Percentiles rank a stretch among this genome's conserved stretches.
phyloP scores from a whole-genome alignment of 768 basidiomycete genomes.

The Russula emetica region DNA sequence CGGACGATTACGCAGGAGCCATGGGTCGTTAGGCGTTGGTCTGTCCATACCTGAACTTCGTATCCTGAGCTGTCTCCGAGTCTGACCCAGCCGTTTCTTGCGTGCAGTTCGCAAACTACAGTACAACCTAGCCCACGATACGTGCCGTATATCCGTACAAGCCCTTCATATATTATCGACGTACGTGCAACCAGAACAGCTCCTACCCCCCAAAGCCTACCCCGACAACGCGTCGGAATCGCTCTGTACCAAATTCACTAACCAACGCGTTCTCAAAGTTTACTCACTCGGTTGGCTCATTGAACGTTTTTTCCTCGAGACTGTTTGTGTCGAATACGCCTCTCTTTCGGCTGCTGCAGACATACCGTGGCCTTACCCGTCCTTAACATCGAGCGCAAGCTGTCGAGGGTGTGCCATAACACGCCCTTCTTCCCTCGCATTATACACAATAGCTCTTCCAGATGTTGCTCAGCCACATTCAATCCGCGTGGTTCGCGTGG shows the following conservation, averaged over 20 bases:
- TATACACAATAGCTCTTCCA: conserved; percentile 32
- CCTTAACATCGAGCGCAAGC: conserved; percentile 38
- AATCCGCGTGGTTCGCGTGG: conserved; percentile 64
- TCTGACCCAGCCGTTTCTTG: conserved; percentile 1
- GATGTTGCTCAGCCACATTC: conserved; percentile 56
- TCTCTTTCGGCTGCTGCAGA: conserved; percentile 41
- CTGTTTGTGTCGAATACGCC: conserved; percentile 50
- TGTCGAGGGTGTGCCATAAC: conserved; percentile 36
- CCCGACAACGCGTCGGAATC: no score
- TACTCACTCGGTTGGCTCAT: conserved; percentile 60
- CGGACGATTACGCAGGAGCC: conserved; percentile 91
- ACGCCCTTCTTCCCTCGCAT: background rate
- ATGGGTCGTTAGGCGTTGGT: conserved; percentile 85
- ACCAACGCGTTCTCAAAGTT: conserved; percentile 12
- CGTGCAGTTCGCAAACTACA: conserved; percentile 68
- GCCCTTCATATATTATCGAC: conserved; percentile 84
- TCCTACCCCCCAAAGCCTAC: no score
- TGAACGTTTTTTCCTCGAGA: conserved; percentile 49
- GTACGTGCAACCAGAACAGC: conserved; percentile 50
- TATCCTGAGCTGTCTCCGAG: background rate
- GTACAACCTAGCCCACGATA: conserved; percentile 73
- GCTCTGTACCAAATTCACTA: no score
- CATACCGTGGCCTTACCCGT: conserved; percentile 38
- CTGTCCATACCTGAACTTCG: background rate
- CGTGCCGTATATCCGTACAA: conserved; percentile 73